phyloP scores from a whole-genome alignment of 2,329 filamentous ascomycete genomes.

The Colletotrichum tanaceti region DNA sequence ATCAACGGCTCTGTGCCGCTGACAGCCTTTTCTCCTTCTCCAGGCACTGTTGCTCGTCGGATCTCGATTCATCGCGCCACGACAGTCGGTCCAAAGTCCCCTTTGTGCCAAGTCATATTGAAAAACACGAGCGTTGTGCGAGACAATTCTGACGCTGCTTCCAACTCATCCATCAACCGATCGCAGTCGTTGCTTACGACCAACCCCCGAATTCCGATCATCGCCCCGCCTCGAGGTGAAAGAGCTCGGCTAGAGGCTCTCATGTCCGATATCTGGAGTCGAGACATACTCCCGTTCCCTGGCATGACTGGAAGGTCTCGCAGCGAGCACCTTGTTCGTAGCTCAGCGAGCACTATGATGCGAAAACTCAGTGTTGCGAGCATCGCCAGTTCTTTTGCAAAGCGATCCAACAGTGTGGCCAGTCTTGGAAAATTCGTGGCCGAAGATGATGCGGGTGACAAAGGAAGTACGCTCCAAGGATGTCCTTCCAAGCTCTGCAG shows the following conservation, averaged over 20 bases:
- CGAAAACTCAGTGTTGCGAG: conserved; percentile 87
- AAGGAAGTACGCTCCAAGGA: conserved; percentile 15
- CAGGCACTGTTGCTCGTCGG: conserved; percentile 72
- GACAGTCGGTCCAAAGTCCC: conserved; percentile 75
- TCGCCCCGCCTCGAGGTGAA: conserved; percentile 80
- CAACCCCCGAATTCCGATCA: conserved; percentile 72
- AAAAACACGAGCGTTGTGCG: conserved; percentile 83
- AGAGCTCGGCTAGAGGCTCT: conserved; percentile 80
- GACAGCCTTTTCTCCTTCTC: neutral
- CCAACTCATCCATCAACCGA: conserved; percentile 71
- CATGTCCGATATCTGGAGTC: conserved; percentile 85
- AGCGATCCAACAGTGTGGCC: conserved; percentile 71
- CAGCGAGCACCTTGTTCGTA: conserved; percentile 78
- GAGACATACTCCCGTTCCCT: conserved; percentile 82
- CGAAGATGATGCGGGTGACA: conserved; percentile 46
- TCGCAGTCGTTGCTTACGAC: conserved; percentile 83
- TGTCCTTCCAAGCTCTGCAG: conserved; percentile 21
- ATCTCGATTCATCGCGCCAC: conserved; percentile 84
- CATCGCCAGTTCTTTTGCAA: conserved; percentile 80
- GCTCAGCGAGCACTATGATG: conserved; percentile 87
- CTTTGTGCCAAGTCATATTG: conserved; percentile 81
- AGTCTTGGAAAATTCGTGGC: conserved; percentile 48
- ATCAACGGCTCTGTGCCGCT: neutral
- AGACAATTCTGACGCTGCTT: conserved; percentile 57
- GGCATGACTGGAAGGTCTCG: conserved; percentile 76